These are phyloP conservation scores for Pseudogymnoascus sp. DNA, from an alignment of 2,329 filamentous ascomycete genomes.

Conservation along the genomic window DNA sequence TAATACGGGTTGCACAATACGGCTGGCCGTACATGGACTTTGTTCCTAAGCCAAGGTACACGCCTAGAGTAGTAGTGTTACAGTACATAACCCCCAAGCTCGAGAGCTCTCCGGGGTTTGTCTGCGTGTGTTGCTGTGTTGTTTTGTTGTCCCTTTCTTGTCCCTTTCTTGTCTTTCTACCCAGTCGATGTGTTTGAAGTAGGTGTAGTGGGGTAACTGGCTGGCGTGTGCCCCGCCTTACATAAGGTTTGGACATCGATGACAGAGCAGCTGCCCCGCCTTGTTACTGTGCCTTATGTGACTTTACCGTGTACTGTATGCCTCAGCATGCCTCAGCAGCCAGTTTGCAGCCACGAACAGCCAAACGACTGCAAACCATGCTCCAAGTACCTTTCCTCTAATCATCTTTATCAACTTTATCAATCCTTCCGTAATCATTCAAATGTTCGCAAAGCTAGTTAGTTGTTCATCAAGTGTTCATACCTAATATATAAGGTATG, in stretches of 20 bases:
- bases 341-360: background rate
- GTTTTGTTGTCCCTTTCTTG: background rate
- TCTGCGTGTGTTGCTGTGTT: background rate
- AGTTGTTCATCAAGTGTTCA: too few relatives aligned
- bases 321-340: background rate
- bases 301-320: background rate
- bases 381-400: background rate
- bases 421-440: constrained; percentile 2
- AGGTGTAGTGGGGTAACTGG: background rate
- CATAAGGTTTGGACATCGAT: constrained; percentile 1
- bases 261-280: background rate
- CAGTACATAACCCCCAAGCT: background rate
- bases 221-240: background rate
- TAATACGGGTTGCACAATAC: background rate
- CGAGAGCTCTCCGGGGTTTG: background rate
- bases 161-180: background rate
- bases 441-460: background rate
- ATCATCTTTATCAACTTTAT: background rate
- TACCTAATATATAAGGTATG: background rate
- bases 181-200: background rate
- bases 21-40: background rate
- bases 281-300: background rate
- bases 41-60: background rate
- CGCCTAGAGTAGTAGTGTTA: background rate
- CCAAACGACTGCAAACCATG: background rate